These are phyloP conservation scores for Nemania diffusa DNA, from an alignment of 2,329 filamentous ascomycete genomes.

Conservation along the genomic window DNA sequence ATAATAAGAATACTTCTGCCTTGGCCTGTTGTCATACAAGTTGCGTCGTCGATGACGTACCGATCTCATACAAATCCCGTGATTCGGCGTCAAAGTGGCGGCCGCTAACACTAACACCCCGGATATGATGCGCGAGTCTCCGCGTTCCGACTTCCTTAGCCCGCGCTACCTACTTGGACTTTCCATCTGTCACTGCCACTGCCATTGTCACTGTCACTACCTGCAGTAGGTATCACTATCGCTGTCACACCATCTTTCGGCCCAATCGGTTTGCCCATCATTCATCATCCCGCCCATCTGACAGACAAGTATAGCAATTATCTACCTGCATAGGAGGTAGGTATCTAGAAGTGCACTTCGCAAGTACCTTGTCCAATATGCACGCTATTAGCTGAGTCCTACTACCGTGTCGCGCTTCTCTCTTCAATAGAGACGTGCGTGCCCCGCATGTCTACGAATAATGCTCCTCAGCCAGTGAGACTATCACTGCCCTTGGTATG, in stretches of 20 bases:
- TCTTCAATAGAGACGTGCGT: constrained; percentile 37
- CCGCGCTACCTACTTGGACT: background rate
- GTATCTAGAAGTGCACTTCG: background rate
- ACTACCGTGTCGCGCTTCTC: constrained; percentile 32
- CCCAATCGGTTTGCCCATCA: too few species aligned
- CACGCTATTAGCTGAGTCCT: constrained; percentile 36
- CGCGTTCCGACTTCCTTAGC: constrained; percentile 28
- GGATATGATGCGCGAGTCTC: constrained; percentile 30
- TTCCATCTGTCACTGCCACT: background rate
- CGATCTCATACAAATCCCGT: constrained; percentile 37
- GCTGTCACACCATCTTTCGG: background rate
- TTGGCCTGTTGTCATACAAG: constrained; percentile 36
- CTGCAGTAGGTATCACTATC: too few species aligned
- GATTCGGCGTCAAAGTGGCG: constrained; percentile 47
- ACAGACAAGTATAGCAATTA: background rate
- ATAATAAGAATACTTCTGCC: constrained; percentile 24
- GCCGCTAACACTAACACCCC: constrained; percentile 18
- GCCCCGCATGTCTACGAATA: constrained; percentile 63
- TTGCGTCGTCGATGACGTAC: constrained; percentile 48
- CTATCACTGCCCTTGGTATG: constrained; percentile 79
- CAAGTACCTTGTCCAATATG: constrained; percentile 38
- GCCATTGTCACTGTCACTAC: too few species aligned
- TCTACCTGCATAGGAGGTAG: background rate
- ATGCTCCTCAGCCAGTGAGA: constrained; percentile 76
- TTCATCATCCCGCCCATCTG: background rate